A percentile compares a stretch with the other conserved stretches of the same genome.
These are phyloP conservation scores for Corinectria fuckeliana DNA, from an alignment of 2,329 filamentous ascomycete genomes.

Conservation along the genomic window DNA sequence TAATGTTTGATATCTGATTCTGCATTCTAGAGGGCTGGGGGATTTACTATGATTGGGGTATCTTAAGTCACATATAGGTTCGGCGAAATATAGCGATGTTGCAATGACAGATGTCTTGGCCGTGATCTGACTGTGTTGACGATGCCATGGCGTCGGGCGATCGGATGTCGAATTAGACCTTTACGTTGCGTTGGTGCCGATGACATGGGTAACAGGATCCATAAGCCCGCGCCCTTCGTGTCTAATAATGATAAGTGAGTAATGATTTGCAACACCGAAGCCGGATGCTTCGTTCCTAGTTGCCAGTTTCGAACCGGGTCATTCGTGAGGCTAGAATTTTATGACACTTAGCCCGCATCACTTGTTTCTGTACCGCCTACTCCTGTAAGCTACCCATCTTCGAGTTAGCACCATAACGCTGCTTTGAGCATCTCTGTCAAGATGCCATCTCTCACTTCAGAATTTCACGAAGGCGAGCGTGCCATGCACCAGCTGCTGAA, in stretches of 20 bases:
- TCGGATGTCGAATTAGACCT: not conserved
- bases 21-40: conserved; percentile 8
- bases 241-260: too few relatives aligned
- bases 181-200: conserved; percentile 8
- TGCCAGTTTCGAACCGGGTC: not conserved
- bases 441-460: conserved; percentile 40
- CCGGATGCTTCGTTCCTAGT: not conserved
- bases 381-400: not conserved
- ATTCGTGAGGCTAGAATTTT: not conserved
- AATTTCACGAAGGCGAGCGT: conserved; percentile 71
- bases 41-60: conserved; percentile 22
- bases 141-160: not conserved
- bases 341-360: not conserved
- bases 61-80: not conserved
- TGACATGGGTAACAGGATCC: conserved; percentile 6
- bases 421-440: conserved; percentile 9
- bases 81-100: conserved; percentile 7
- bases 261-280: conserved; percentile 18
- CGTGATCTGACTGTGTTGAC: not conserved
- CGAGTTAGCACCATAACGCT: not conserved
- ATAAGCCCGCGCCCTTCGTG: conserved; percentile 16
- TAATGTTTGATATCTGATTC: conserved; percentile 19
- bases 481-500: conserved; percentile 68
- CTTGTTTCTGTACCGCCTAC: too few relatives aligned
- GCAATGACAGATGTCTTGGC: not conserved